Percentiles rank a stretch among this genome's conserved stretches.
These are phyloP conservation scores for Apiospora pterosperma DNA, from an alignment of 2,329 filamentous ascomycete genomes.

Conservation along the genomic window DNA sequence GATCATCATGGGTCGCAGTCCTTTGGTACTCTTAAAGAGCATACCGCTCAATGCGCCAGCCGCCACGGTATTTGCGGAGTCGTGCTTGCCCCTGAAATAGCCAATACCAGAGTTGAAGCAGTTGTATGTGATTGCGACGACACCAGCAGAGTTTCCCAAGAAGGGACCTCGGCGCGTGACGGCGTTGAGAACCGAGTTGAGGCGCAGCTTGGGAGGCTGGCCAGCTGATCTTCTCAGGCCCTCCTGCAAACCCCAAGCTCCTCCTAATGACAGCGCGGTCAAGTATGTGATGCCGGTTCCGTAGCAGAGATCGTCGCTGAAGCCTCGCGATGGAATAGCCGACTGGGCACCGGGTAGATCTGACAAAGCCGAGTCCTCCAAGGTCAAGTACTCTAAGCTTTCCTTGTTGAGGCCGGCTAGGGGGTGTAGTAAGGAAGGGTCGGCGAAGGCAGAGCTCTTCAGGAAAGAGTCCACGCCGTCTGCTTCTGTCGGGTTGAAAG, in stretches of 20 bases:
- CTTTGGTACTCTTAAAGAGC: constrained; percentile 94
- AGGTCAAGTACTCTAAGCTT: constrained; percentile 87
- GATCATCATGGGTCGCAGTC: constrained; percentile 88
- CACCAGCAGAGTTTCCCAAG: constrained; percentile 91
- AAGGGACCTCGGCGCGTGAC: constrained; percentile 92
- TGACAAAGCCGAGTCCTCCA: constrained; percentile 88
- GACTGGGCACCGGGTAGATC: constrained; percentile 83
- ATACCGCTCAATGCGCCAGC: constrained; percentile 88
- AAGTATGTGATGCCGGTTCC: constrained; percentile 94
- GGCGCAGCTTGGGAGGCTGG: constrained; percentile 80
- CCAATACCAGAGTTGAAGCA: constrained; percentile 84
- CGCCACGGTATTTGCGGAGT: constrained; percentile 81
- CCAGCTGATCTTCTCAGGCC: constrained; percentile 75
- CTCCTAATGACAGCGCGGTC: constrained; percentile 79
- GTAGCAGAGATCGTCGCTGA: constrained; percentile 97
- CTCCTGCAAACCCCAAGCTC: constrained; percentile 89
- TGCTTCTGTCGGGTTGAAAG: constrained; percentile 69
- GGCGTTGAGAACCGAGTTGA: constrained; percentile 94
- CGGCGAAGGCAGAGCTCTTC: constrained; percentile 70
- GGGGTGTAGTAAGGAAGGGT: constrained; percentile 86
- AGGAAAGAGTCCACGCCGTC: constrained; percentile 88
- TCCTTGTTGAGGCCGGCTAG: constrained; percentile 91
- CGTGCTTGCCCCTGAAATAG: constrained; percentile 77
- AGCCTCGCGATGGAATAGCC: constrained; percentile 88
- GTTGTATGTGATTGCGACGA: constrained; percentile 96